phyloP scores from a whole-genome alignment of 2,329 filamentous ascomycete species.

The Lasiodiplodia theobromae region DNA sequence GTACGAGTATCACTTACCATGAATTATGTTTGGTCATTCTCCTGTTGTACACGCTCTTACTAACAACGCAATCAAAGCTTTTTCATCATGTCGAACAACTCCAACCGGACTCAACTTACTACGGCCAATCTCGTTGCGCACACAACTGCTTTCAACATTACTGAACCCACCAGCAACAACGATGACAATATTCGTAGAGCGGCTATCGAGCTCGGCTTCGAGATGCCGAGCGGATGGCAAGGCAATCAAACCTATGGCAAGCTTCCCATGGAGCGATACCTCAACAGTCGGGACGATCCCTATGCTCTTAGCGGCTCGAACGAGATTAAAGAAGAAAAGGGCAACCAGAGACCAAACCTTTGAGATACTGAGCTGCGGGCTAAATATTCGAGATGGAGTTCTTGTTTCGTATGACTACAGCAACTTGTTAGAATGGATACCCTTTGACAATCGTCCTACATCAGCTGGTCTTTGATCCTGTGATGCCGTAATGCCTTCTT shows the following conservation, averaged over 20 bases:
- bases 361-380: neutral
- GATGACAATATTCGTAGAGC: neutral
- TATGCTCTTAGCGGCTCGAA: neutral
- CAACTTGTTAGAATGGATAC: neutral
- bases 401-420: neutral
- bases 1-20: too few species aligned
- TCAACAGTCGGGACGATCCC: neutral
- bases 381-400: neutral
- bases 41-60: too few species aligned
- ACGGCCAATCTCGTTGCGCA: neutral
- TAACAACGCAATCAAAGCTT: too few species aligned
- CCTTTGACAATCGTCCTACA: neutral
- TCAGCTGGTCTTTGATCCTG: neutral
- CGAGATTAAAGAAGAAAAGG: neutral
- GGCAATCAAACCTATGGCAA: neutral
- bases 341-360: neutral
- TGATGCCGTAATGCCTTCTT: neutral
- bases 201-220: slow-evolving; percentile 1
- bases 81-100: too few species aligned
- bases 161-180: neutral
- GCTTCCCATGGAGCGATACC: neutral
- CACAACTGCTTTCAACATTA: neutral
- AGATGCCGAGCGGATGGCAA: slow-evolving; percentile 4
- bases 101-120: too few species aligned
- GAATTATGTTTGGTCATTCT: too few species aligned